Conservation (phyloP, 164 flowering plant species). For the Cinnamomum chago region DNA sequence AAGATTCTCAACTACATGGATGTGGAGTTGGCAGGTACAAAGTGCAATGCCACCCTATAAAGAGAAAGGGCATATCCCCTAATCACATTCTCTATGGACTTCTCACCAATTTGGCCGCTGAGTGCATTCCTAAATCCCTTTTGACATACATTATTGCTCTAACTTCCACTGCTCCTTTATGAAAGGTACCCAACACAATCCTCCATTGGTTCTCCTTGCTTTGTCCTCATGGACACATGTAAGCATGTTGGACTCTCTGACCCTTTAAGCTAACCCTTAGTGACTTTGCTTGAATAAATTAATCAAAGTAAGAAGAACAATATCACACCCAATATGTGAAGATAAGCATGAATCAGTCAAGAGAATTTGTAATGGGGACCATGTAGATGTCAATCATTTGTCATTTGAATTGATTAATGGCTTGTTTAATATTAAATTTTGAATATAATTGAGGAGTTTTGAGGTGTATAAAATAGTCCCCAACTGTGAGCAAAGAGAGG, state of each 20-base stretch:
- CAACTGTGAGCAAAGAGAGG: neutral
- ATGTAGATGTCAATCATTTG: neutral
- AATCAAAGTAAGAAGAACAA: slow-evolving; percentile 3
- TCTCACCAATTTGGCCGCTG: neutral
- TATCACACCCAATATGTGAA: neutral
- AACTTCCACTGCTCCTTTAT: neutral
- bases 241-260: neutral
- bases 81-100: neutral
- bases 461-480: neutral
- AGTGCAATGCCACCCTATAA: neutral
- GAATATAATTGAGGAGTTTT: too few relatives aligned
- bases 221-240: neutral
- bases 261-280: neutral
- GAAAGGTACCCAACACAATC: neutral
- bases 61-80: neutral
- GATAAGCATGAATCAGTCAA: slow-evolving; percentile 9
- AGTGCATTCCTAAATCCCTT: neutral
- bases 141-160: neutral
- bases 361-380: slow-evolving; percentile 4
- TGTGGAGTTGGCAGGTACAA: neutral
- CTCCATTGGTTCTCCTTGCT: neutral
- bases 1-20: slow-evolving; percentile 1
- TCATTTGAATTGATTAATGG: neutral
- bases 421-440: too few relatives aligned
- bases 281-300: neutral